A percentile compares a stretch with the other conserved stretches of the same genome.
Conservation (phyloP, 805 yeast genomes). For the Wickerhamiella nectarea region DNA sequence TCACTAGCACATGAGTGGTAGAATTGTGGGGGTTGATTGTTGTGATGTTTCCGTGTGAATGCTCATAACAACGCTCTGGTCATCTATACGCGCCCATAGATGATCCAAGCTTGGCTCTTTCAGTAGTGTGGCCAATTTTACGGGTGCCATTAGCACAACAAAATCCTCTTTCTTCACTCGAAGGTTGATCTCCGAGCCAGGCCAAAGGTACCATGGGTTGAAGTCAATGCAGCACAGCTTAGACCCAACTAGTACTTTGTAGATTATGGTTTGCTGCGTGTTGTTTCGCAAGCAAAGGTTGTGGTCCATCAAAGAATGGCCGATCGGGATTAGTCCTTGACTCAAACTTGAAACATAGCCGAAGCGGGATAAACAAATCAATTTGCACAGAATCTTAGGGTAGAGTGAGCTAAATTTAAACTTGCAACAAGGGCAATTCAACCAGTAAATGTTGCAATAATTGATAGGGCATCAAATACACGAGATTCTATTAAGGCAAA, state of each 20-base stretch:
- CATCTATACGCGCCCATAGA: conserved; percentile 3
- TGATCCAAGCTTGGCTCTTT: background rate
- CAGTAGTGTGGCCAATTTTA: background rate
- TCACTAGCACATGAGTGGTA: too few relatives aligned
- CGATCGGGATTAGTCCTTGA: background rate
- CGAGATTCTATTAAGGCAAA: too few relatives aligned
- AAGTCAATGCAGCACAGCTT: background rate
- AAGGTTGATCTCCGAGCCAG: conserved; percentile 3
- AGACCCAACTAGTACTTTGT: conserved; percentile 1
- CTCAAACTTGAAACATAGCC: background rate
- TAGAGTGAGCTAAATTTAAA: too few relatives aligned
- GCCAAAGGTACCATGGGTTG: conserved; percentile 9
- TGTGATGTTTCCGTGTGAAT: too few relatives aligned
- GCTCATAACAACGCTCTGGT: background rate
- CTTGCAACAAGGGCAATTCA: too few relatives aligned
- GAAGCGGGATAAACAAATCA: too few relatives aligned
- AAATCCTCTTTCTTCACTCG: background rate
- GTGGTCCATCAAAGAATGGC: conserved; percentile 1
- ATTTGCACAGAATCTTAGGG: too few relatives aligned
- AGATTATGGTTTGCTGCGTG: conserved; percentile 1
- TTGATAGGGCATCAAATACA: too few relatives aligned
- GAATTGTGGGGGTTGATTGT: too few relatives aligned
- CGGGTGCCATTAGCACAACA: conserved; percentile 1
- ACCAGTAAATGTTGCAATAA: too few relatives aligned
- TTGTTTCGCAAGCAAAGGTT: conserved; percentile 5